phyloP scores from a whole-genome alignment of 2,329 filamentous ascomycete species.

The Pseudogymnoascus sp. region DNA sequence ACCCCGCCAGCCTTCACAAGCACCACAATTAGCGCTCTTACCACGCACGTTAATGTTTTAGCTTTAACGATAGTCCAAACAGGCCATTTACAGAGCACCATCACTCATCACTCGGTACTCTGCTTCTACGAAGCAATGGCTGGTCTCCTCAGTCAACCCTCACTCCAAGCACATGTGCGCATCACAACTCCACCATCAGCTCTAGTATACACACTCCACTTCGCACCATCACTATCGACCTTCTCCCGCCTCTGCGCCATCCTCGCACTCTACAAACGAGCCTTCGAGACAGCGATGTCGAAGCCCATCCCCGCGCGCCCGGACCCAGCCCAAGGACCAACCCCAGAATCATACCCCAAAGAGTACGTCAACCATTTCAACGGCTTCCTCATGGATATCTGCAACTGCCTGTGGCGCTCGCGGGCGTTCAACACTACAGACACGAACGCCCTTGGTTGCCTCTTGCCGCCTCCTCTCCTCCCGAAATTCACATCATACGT shows the following conservation, averaged over 20 bases:
- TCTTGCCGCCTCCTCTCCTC: constrained; percentile 38
- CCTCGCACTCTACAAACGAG: constrained; percentile 64
- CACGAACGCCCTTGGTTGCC: constrained; percentile 49
- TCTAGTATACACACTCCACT: constrained; percentile 64
- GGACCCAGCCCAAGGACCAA: constrained; percentile 26
- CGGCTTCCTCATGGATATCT: constrained; percentile 78
- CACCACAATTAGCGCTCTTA: constrained; percentile 33
- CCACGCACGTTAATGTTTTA: constrained; percentile 47
- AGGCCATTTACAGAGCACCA: constrained; percentile 29
- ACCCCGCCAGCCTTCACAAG: constrained; percentile 19
- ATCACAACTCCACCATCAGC: constrained; percentile 61
- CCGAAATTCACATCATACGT: constrained; percentile 43
- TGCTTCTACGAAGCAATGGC: constrained; percentile 63
- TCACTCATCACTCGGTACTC: constrained; percentile 50
- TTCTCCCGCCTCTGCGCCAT: constrained; percentile 64
- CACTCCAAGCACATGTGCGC: constrained; percentile 48
- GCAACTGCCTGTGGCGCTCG: constrained; percentile 74
- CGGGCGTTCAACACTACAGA: constrained; percentile 62
- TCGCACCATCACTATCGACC: constrained; percentile 54
- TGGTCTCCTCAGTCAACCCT: constrained; percentile 45
- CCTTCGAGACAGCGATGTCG: constrained; percentile 59
- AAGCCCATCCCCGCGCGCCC: constrained; percentile 28
- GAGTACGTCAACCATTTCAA: constrained; percentile 66
- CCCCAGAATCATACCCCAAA: constrained; percentile 42
- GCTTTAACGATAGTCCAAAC: constrained; percentile 54